These are phyloP conservation scores for Cyberlindnera veronae DNA, from an alignment of 805 yeast genomes.

Conservation along the genomic window DNA sequence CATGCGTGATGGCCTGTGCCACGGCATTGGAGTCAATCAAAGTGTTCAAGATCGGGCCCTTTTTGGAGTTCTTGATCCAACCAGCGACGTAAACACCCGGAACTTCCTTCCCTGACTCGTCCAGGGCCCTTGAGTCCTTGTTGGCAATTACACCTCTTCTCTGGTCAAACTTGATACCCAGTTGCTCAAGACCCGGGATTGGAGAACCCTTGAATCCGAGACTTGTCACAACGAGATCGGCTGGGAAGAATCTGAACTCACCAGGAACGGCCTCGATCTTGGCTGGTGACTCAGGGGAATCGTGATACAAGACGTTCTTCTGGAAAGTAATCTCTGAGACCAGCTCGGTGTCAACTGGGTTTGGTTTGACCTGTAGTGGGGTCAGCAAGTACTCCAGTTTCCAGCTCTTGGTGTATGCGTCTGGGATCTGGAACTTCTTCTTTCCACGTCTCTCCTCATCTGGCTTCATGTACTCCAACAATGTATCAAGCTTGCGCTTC, in stretches of 20 bases:
- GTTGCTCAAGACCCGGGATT: conserved; percentile 46
- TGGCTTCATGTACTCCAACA: conserved; percentile 48
- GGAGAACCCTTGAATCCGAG: conserved; percentile 79
- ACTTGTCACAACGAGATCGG: conserved; percentile 73
- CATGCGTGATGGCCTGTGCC: conserved; percentile 61
- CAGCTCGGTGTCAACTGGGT: conserved; percentile 31
- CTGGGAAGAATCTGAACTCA: conserved; percentile 31
- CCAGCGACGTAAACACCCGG: conserved; percentile 76
- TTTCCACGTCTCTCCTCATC: conserved; percentile 23
- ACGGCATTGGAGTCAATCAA: conserved; percentile 80
- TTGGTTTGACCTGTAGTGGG: conserved; percentile 51
- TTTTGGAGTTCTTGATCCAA: conserved; percentile 85
- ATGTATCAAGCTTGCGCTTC: conserved; percentile 62
- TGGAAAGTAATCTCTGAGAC: conserved; percentile 43
- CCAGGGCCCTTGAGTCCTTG: conserved; percentile 41
- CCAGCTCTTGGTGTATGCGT: conserved; percentile 42
- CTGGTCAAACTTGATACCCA: conserved; percentile 46
- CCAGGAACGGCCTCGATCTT: conserved; percentile 26
- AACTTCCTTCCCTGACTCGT: conserved; percentile 22
- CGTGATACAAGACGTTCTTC: conserved; percentile 42
- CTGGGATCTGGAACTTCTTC: conserved; percentile 20
- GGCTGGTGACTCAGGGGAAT: conserved; percentile 26
- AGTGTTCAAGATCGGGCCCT: conserved; percentile 88
- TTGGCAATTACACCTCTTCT: conserved; percentile 44
- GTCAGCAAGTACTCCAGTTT: conserved; percentile 62